Evolutionary conservation across 495 filamentous ascomycete genomes (phyloP).

Genomic region (Penicillium daleae): DNA sequence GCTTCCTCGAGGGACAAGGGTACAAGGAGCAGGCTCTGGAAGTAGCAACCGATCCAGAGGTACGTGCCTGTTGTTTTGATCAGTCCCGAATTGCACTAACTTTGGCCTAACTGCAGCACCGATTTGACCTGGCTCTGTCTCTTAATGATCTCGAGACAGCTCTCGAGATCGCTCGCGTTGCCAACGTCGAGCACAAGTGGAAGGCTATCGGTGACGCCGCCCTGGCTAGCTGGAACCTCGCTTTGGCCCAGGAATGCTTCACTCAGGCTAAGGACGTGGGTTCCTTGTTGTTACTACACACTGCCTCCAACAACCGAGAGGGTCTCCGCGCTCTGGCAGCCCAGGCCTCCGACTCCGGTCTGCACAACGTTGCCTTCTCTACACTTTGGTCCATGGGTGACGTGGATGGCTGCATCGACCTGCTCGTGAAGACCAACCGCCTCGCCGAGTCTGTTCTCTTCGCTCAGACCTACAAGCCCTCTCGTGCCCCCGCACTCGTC

Average conservation of each 20-base stretch:
- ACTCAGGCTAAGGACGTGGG: slow-evolving; percentile 85
- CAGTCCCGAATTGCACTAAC: not conserved
- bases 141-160: slow-evolving; percentile 85
- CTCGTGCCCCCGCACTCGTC: slow-evolving; percentile 68
- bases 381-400: slow-evolving; percentile 88
- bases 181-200: slow-evolving; percentile 95
- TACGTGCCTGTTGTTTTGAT: not conserved
- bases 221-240: slow-evolving; percentile 81
- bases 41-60: slow-evolving; percentile 90
- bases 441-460: slow-evolving; percentile 87
- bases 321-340: slow-evolving; percentile 72
- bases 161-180: slow-evolving; percentile 77
- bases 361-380: slow-evolving; percentile 90
- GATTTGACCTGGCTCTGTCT: slow-evolving; percentile 88
- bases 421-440: slow-evolving; percentile 77
- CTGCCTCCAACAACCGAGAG: slow-evolving; percentile 73
- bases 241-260: slow-evolving; percentile 91
- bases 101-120: slow-evolving; percentile 54
- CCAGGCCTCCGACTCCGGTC: slow-evolving; percentile 74
- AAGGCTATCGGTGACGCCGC: slow-evolving; percentile 94
- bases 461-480: slow-evolving; percentile 92
- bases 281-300: slow-evolving; percentile 83
- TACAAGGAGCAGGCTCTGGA: slow-evolving; percentile 94
- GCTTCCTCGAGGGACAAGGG: slow-evolving; percentile 96
- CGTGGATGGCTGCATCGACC: slow-evolving; percentile 76